These are phyloP conservation scores for Hanseniaspora taiwanica DNA, from an alignment of 805 yeast species.

Conservation along the genomic window DNA sequence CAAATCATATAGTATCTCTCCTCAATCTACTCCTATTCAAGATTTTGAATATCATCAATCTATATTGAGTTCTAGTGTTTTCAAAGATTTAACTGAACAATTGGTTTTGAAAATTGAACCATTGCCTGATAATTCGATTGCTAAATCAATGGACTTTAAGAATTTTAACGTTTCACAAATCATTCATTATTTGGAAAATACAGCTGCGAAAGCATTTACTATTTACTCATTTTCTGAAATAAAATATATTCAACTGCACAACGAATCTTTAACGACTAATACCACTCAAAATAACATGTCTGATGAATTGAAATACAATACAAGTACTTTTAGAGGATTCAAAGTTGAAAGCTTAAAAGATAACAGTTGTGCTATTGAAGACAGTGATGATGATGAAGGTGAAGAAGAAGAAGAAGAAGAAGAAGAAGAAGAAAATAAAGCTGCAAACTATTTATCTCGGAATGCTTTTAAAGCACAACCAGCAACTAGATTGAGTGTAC, in stretches of 20 bases:
- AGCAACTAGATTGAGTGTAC: too few species aligned
- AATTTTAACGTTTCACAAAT: slow-evolving; percentile 24
- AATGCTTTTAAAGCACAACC: slow-evolving; percentile 6
- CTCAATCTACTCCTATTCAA: too few species aligned
- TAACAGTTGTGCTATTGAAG: slow-evolving; percentile 25
- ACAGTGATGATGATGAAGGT: slow-evolving; percentile 19
- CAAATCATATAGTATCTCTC: not conserved
- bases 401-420: slow-evolving; percentile 1
- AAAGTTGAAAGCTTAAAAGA: too few species aligned
- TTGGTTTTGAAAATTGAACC: slow-evolving; percentile 15
- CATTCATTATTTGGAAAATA: slow-evolving; percentile 42
- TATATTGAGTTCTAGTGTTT: slow-evolving; percentile 16
- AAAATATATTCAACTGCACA: slow-evolving; percentile 73
- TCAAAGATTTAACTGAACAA: slow-evolving; percentile 21
- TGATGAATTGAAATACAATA: too few species aligned
- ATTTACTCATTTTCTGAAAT: slow-evolving; percentile 82
- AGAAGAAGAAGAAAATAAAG: not conserved
- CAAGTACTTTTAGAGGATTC: too few species aligned
- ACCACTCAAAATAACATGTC: too few species aligned
- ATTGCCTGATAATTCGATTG: slow-evolving; percentile 5
- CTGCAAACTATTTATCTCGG: not conserved
- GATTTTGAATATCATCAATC: too few species aligned
- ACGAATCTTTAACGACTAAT: slow-evolving; percentile 38
- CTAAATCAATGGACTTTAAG: not conserved
- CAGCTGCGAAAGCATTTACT: slow-evolving; percentile 86